Percentiles rank a stretch among this genome's conserved stretches.
phyloP scores from a whole-genome alignment of 2,329 filamentous ascomycete species.

The Botryotinia calthae region DNA sequence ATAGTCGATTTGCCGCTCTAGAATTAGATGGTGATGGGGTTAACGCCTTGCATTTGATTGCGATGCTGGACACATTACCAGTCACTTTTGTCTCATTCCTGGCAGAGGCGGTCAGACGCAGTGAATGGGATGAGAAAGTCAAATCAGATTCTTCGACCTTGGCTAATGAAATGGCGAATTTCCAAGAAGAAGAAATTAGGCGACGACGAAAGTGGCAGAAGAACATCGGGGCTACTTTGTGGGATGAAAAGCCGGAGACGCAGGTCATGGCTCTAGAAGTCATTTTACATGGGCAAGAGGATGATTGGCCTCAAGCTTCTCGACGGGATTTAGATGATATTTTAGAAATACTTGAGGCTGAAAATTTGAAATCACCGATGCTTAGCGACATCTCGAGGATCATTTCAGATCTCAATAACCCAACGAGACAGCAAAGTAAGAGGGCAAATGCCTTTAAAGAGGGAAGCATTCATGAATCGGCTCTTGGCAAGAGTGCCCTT shows the following conservation, averaged over 20 bases:
- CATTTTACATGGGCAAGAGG: conserved; percentile 76
- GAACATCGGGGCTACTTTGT: conserved; percentile 69
- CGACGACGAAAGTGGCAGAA: conserved; percentile 88
- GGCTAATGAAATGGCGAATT: conserved; percentile 87
- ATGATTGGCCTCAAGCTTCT: conserved; percentile 73
- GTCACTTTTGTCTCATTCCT: conserved; percentile 87
- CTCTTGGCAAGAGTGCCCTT: conserved; percentile 80
- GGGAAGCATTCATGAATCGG: conserved; percentile 89
- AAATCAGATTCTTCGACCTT: conserved; percentile 81
- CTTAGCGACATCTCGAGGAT: conserved; percentile 72
- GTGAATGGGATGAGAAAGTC: conserved; percentile 91
- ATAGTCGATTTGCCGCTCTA: conserved; percentile 67
- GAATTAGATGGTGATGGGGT: conserved; percentile 72
- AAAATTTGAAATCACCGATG: conserved; percentile 63
- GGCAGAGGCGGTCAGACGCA: conserved; percentile 78
- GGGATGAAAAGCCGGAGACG: conserved; percentile 62
- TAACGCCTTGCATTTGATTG: conserved; percentile 77
- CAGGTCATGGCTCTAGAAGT: conserved; percentile 78
- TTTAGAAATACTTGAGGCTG: conserved; percentile 60
- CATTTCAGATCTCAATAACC: conserved; percentile 73
- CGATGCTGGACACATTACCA: conserved; percentile 77
- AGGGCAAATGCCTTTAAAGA: conserved; percentile 93
- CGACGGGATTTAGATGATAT: conserved; percentile 77
- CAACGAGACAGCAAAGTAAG: conserved; percentile 82
- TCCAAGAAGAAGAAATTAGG: conserved; percentile 89